Evolutionary conservation across 192 early-diverging fungal genomes (phyloP), one percentile per base, ranked within the genome.

Genomic region (Umbelopsis isabellina): DNA sequence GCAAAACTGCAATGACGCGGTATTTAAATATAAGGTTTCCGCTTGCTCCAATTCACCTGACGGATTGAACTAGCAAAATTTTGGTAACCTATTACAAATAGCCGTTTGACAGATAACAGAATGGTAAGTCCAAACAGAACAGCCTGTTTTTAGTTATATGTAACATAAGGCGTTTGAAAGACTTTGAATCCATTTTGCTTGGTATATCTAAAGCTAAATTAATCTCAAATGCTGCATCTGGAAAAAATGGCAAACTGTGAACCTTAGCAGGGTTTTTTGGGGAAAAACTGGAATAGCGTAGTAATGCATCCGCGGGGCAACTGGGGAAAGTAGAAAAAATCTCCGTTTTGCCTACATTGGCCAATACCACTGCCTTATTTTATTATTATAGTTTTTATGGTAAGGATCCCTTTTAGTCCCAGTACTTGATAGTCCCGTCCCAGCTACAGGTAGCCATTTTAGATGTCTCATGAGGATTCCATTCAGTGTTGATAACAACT

Each of bases 391-490:
- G 10, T 49, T 18, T 16, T 49, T 20, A 49, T 49, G 16, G 48
- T 49, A 49, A 49, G 20, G 20, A 49, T 5, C 48, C 1, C 5
- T 53, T 53, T 69, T 81, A 90, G 46, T 87, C 89, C 92, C 92
- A 93, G 30, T 90, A 90, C 83, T 97, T 98, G 80, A 99, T 96
- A 9, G 86, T 90, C 15, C 94, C 95, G 73, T 99, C 98, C 96
- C 96, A 98, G 21, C 88, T 90, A 75, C 94, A 95, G 12, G 98
- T 98, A 1, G 91, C 95, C 4, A 99, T 89, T 51, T 95, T 91
- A 0, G 90, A 92, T 0, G 92, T 86, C 72, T 98, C 97, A 73
- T 95, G 93, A 33, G 98, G 98, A 79, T 98, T 92, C 98, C 98
- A 99, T n/a, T 90, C 92, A 22, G 87, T 89, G 49, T 89, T 87